Evolutionary conservation across 2,329 filamentous ascomycete genomes (phyloP).

Genomic region (Calonectria ilicicola): DNA sequence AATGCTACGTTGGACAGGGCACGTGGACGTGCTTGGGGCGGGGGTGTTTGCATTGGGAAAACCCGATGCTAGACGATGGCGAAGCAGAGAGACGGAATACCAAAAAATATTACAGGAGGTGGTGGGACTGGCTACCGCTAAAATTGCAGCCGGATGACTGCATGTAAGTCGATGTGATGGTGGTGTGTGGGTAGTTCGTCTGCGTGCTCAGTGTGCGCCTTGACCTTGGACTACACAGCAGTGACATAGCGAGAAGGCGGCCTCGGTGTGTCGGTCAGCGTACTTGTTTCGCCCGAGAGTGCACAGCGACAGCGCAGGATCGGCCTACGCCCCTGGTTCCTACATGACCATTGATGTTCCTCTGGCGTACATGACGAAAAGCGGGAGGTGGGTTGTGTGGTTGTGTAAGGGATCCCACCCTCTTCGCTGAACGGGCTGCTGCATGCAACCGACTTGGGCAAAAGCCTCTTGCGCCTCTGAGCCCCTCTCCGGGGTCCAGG

Average conservation of each 20-base stretch:
- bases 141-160: conserved; percentile 5
- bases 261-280: conserved; percentile 21
- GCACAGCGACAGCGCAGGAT: background rate
- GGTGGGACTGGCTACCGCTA: background rate
- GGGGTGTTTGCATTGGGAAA: conserved; percentile 16
- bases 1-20: conserved; percentile 19
- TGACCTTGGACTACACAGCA: background rate
- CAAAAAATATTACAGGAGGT: background rate
- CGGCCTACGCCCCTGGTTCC: conserved; percentile 11
- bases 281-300: background rate
- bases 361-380: conserved; percentile 15
- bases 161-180: conserved; percentile 1
- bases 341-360: conserved; percentile 12
- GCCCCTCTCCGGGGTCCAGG: conserved; percentile 2
- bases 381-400: background rate
- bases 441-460: conserved; percentile 20
- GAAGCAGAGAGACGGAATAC: background rate
- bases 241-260: background rate
- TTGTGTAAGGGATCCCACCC: background rate
- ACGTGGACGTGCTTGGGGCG: conserved; percentile 13
- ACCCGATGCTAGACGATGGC: conserved; percentile 16
- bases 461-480: background rate
- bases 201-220: background rate
- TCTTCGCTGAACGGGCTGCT: conserved; percentile 5
- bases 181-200: background rate